Conservation (phyloP, 2,329 filamentous ascomycete species). For the Colletotrichum chrysophilum region DNA sequence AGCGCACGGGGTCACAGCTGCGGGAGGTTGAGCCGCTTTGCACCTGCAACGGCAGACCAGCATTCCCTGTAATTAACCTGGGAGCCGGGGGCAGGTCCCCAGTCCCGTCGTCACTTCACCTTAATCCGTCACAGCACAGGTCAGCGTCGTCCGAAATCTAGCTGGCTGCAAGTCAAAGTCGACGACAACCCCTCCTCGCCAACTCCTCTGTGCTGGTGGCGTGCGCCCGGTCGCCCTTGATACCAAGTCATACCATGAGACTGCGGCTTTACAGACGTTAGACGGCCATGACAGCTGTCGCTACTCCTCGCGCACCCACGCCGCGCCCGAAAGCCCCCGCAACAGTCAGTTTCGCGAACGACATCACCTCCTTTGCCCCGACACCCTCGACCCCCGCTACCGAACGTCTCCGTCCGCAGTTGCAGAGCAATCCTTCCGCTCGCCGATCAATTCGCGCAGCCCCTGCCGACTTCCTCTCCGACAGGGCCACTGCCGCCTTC, state of each 20-base stretch:
- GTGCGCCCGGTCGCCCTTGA: neutral
- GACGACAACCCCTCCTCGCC: constrained; percentile 16
- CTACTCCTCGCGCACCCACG: constrained; percentile 24
- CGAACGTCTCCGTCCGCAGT: constrained; percentile 30
- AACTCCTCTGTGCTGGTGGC: neutral
- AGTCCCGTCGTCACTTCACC: neutral
- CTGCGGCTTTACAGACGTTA: neutral
- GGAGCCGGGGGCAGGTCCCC: constrained; percentile 4
- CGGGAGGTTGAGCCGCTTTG: constrained; percentile 21
- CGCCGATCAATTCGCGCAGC: constrained; percentile 37
- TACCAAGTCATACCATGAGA: constrained; percentile 3
- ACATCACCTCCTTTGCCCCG: constrained; percentile 5
- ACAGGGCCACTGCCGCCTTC: constrained; percentile 79
- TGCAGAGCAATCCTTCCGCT: constrained; percentile 3
- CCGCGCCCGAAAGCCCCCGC: constrained; percentile 24
- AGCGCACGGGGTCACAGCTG: constrained; percentile 31
- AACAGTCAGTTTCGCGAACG: constrained; percentile 17
- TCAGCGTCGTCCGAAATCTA: constrained; percentile 18
- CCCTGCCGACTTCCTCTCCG: constrained; percentile 64
- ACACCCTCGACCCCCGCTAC: constrained; percentile 16
- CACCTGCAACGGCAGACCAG: constrained; percentile 10
- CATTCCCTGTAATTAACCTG: constrained; percentile 10
- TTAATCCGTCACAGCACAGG: constrained; percentile 3
- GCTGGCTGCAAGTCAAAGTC: constrained; percentile 22
- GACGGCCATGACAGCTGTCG: constrained; percentile 26